Conservation (phyloP, 176 grass and related monocot species). For the Aegilops umbellulata region DNA sequence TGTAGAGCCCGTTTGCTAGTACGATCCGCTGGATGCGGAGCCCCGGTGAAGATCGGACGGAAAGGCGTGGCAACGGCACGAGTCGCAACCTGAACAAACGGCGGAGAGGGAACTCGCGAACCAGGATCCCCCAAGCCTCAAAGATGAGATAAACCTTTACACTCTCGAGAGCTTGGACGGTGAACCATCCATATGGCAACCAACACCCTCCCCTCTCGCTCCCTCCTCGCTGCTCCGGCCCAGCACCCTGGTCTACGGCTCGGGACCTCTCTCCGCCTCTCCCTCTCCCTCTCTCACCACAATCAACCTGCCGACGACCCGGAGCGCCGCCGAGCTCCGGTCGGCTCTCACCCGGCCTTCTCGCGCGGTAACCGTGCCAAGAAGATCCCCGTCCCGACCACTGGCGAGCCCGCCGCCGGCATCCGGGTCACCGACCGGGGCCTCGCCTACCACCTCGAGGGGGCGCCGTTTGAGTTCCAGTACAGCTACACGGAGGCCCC, state of each 20-base stretch:
- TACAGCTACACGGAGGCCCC: conserved; percentile 96
- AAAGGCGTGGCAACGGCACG: too few relatives aligned
- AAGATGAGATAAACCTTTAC: neutral
- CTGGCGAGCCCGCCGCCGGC: conserved; percentile 40
- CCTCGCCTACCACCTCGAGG: conserved; percentile 59
- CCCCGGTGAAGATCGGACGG: too few relatives aligned
- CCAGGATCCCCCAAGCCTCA: neutral
- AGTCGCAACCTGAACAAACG: too few relatives aligned
- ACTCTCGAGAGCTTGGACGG: neutral
- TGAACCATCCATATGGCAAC: conserved; percentile 46
- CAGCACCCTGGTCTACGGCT: conserved; percentile 33
- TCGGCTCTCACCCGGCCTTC: conserved; percentile 46
- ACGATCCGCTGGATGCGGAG: too few relatives aligned
- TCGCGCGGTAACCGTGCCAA: neutral
- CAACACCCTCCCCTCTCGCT: conserved; percentile 9
- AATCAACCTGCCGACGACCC: conserved; percentile 23
- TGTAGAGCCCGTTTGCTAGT: too few relatives aligned
- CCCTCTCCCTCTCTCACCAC: conserved; percentile 14
- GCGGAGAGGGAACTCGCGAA: too few relatives aligned
- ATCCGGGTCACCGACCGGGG: conserved; percentile 66
- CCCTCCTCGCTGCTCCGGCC: neutral
- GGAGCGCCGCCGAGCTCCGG: conserved; percentile 32
- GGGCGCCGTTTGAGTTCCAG: conserved; percentile 91
- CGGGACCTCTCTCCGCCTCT: conserved; percentile 20
- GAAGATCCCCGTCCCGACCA: conserved; percentile 28